Conservation (phyloP, 345 rosid species). For the Mangifera indica region DNA sequence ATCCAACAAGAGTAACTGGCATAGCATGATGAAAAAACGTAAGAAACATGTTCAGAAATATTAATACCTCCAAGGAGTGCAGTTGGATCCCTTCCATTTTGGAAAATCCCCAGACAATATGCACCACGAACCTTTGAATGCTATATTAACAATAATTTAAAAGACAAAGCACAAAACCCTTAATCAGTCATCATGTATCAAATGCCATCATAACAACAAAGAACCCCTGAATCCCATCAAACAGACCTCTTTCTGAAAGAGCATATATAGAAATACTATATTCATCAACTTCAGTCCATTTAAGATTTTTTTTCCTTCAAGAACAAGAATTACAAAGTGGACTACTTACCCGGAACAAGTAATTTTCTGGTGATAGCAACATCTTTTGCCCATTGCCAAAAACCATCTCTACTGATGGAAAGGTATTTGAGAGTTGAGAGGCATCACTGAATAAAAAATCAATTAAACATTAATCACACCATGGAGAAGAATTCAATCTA, state of each 20-base stretch:
- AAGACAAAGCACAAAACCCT: conserved; percentile 19
- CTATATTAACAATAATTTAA: conserved; percentile 35
- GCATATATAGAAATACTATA: neutral
- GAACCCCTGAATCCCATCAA: conserved; percentile 3
- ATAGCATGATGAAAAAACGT: neutral
- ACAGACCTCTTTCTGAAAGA: neutral
- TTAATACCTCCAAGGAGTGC: conserved; percentile 82
- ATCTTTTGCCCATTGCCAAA: conserved; percentile 69
- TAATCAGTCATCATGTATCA: conserved; percentile 13
- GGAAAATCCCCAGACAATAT: conserved; percentile 87
- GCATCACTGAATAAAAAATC: conserved; percentile 45
- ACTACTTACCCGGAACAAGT: conserved; percentile 71
- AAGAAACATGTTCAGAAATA: conserved; percentile 9
- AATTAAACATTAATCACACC: conserved; percentile 21
- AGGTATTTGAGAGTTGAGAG: conserved; percentile 51
- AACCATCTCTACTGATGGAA: conserved; percentile 73
- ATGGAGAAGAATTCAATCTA: conserved; percentile 3
- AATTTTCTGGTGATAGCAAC: conserved; percentile 83
- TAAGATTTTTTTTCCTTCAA: neutral
- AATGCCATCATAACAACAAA: neutral
- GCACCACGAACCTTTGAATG: conserved; percentile 78
- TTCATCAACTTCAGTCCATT: conserved; percentile 1
- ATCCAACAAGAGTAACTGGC: neutral
- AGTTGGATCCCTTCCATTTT: conserved; percentile 81
- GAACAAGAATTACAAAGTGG: conserved; percentile 13